Evolutionary conservation across 345 rosid species (phyloP).

Genomic region (Draba incana): DNA sequence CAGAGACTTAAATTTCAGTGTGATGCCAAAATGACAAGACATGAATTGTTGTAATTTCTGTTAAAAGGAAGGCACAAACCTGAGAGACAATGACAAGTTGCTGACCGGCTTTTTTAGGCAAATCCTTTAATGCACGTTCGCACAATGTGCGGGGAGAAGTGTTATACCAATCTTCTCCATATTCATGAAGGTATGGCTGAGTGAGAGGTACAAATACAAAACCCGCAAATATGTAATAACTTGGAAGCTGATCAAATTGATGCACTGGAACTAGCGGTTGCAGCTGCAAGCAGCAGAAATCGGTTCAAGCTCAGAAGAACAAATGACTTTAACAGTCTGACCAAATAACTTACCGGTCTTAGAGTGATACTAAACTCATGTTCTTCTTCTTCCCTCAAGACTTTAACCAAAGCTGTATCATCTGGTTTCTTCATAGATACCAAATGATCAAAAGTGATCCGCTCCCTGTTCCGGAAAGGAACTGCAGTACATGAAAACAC

Average conservation of each 20-base stretch:
- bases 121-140: constrained; percentile 74
- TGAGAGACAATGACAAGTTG: constrained; percentile 87
- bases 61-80: constrained; percentile 48
- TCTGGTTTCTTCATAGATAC: constrained; percentile 90
- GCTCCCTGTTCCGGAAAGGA: constrained; percentile 82
- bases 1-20: constrained; percentile 37
- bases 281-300: constrained; percentile 54
- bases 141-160: constrained; percentile 81
- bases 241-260: constrained; percentile 83
- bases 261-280: constrained; percentile 89
- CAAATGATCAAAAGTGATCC: constrained; percentile 85
- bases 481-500: constrained; percentile 51
- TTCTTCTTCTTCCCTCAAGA: constrained; percentile 68
- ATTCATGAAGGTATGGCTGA: constrained; percentile 88
- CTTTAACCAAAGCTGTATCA: constrained; percentile 62
- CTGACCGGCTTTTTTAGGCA: constrained; percentile 70
- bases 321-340: neutral
- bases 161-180: constrained; percentile 96
- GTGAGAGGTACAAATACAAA: constrained; percentile 81
- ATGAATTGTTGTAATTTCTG: neutral
- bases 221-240: constrained; percentile 96
- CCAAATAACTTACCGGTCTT: constrained; percentile 65
- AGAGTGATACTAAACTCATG: constrained; percentile 60
- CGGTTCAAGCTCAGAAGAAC: constrained; percentile 3
- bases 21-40: neutral